Percentiles rank a stretch among this genome's conserved stretches.
These are phyloP conservation scores for Cutaneotrichosporon cyanovorans DNA, from an alignment of 1,284 basidiomycete species.

Conservation along the genomic window DNA sequence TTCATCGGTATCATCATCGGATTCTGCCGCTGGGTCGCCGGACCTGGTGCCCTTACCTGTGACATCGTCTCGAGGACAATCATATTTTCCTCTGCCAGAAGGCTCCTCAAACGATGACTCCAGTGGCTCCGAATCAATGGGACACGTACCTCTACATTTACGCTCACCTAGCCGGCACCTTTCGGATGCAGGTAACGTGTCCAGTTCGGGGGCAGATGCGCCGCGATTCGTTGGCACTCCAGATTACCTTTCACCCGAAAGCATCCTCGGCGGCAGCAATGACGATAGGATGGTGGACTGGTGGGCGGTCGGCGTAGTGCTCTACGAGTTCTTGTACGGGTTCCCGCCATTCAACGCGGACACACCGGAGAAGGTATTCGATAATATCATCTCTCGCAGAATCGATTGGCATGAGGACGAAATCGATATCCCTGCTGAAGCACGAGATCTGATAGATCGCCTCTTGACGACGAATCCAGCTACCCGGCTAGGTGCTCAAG, in stretches of 20 bases:
- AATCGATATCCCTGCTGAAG: conserved; percentile 77
- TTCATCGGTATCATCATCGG: conserved; percentile 63
- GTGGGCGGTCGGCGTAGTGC: conserved; percentile 97
- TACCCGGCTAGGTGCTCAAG: conserved; percentile 73
- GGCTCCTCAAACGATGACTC: conserved; percentile 61
- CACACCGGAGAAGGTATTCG: conserved; percentile 93
- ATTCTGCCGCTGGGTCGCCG: conserved; percentile 46
- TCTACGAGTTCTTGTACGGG: conserved; percentile 97
- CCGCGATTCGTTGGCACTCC: conserved; percentile 94
- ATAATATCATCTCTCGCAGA: conserved; percentile 94
- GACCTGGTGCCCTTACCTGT: conserved; percentile 22
- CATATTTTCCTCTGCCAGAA: conserved; percentile 58
- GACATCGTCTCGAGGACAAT: conserved; percentile 53
- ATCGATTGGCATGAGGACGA: conserved; percentile 91
- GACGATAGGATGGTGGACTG: conserved; percentile 97
- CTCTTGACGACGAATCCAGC: conserved; percentile 77
- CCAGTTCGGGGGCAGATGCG: conserved; percentile 49
- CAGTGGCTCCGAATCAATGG: conserved; percentile 75
- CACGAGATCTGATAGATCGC: conserved; percentile 82
- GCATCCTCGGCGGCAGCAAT: conserved; percentile 87
- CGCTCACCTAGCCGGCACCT: conserved; percentile 54
- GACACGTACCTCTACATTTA: conserved; percentile 68
- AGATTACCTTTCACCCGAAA: conserved; percentile 93
- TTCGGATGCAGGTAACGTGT: conserved; percentile 50
- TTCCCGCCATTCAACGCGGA: conserved; percentile 97